phyloP scores from a whole-genome alignment of 2,329 filamentous ascomycete genomes.

The Colletotrichum sp. region DNA sequence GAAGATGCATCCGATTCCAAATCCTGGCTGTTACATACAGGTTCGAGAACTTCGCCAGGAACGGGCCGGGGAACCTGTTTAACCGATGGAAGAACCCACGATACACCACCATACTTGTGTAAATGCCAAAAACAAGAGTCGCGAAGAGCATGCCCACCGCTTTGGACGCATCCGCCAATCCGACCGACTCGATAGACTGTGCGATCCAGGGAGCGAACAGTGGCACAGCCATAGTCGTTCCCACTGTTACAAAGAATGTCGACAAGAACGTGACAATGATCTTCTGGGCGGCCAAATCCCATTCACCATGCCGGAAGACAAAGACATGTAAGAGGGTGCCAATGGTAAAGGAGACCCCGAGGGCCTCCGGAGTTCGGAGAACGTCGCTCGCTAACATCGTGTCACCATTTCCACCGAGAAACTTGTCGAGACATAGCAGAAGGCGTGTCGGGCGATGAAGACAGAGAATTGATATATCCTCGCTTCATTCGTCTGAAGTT shows the following conservation, averaged over 20 bases:
- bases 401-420: neutral
- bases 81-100: constrained; percentile 27
- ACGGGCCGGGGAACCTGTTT: constrained; percentile 29
- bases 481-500: neutral
- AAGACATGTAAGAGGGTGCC: constrained; percentile 18
- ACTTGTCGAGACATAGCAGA: neutral
- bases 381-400: neutral
- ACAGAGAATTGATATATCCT: neutral
- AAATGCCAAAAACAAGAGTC: constrained; percentile 11
- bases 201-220: neutral
- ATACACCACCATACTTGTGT: constrained; percentile 24
- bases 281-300: constrained; percentile 24
- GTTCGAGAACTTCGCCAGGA: constrained; percentile 27
- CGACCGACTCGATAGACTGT: neutral
- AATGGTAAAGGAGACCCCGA: neutral
- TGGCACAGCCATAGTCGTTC: neutral
- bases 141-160: neutral
- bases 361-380: neutral
- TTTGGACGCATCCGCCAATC: neutral
- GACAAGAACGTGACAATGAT: neutral
- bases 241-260: neutral
- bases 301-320: constrained; percentile 27
- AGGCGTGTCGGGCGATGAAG: accelerated
- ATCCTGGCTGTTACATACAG: constrained; percentile 21
- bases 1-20: constrained; percentile 25